Evolutionary conservation across 148 eudicot species (phyloP), one percentile per base, ranked within the genome.

Genomic region (Pouteria glomerata): DNA sequence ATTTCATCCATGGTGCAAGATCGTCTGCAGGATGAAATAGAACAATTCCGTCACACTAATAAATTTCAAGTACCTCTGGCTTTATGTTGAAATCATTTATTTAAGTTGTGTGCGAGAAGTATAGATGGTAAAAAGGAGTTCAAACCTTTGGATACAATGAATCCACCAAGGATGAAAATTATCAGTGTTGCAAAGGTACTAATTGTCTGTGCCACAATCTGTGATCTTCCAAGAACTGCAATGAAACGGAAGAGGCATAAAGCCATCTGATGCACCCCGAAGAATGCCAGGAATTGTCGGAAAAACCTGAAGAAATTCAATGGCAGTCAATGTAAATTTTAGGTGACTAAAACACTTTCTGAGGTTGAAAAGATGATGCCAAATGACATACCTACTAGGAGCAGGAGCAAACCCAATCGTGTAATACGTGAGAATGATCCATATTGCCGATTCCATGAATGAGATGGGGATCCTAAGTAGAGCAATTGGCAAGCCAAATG

Each of bases 351-450:
- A 7, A 55, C 7, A 55, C 14, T 23, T 4, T 5, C 12, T 63
- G 41, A 63, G 12, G 2, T 37, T 23, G 30, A n/a, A 39, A 14
- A 37, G 48, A 33, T 29, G 62, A 23, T 3, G 23, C 34, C 21
- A 8, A 21, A 27, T 5, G 1, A 56, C 83, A 73, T 73, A 84
- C 87, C 87, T 75, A 52, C 61, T 71, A 66, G 78, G 72, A 55
- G 70, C 58, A 62, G 87, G 87, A 26, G 87, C 84, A 68, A 75
- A 84, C 1, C 87, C 87, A 23, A 84, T 72, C 6, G 87, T 81
- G 61, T 84, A 84, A 73, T 84, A 84, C 2, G 87, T 84, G n/a
- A 84, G 84, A 44, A 78, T 21, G 59, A 78, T 81, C 87, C 87
- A 84, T 26, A 84, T 81, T 15, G 71, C 71, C 12, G 87, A 81